Conservation (phyloP, 1,284 basidiomycete genomes). For the Cryptococcus depauperatus region DNA sequence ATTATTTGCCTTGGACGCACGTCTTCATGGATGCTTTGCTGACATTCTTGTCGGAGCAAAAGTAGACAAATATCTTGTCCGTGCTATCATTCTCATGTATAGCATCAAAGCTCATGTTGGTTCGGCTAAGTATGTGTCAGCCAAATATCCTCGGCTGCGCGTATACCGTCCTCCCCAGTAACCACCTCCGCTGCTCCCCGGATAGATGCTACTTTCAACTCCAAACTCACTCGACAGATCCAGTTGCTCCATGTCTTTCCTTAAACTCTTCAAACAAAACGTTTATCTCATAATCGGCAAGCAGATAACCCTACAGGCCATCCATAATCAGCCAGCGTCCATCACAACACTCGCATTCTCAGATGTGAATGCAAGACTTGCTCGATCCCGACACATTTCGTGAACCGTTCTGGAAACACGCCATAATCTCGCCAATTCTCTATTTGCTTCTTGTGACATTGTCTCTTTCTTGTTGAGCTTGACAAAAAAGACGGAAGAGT, state of each 20-base stretch:
- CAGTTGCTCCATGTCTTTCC: slow-evolving; percentile 31
- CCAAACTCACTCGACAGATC: slow-evolving; percentile 37
- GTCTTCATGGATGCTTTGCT: slow-evolving; percentile 93
- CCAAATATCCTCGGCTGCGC: too few species aligned
- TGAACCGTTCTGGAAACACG: slow-evolving; percentile 94
- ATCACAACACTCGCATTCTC: neutral
- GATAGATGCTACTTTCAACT: too few species aligned
- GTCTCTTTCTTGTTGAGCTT: neutral
- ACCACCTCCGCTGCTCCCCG: too few species aligned
- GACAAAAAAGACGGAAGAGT: too few species aligned
- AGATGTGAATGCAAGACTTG: slow-evolving; percentile 22
- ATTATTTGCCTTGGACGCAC: slow-evolving; percentile 49
- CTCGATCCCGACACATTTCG: slow-evolving; percentile 86
- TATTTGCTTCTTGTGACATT: slow-evolving; percentile 34
- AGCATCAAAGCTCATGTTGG: slow-evolving; percentile 79
- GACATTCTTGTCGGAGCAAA: slow-evolving; percentile 84
- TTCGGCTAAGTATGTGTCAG: slow-evolving; percentile 54
- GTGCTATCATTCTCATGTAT: slow-evolving; percentile 58
- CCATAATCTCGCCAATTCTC: slow-evolving; percentile 60
- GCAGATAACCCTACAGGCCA: slow-evolving; percentile 37
- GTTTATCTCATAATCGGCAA: slow-evolving; percentile 45
- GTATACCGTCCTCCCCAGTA: too few species aligned
- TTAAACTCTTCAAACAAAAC: slow-evolving; percentile 45
- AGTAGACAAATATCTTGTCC: slow-evolving; percentile 89
- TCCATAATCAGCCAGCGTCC: neutral